A percentile compares a stretch with the other conserved stretches of the same genome.
Conservation (phyloP, 176 grass and related monocot genomes). For the Juncus effusus region DNA sequence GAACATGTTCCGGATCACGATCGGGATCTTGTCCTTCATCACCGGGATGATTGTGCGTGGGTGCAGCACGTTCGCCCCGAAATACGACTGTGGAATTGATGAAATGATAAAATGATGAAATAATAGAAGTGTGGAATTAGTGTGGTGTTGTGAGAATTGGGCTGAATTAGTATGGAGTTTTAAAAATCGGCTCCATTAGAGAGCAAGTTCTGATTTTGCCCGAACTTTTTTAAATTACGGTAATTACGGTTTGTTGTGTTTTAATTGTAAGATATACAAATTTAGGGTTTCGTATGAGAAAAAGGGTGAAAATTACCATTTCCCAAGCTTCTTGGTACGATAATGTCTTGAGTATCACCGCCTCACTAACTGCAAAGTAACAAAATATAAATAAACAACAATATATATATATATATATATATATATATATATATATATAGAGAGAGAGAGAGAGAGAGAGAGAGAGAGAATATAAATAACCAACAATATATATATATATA, state of each 20-base stretch:
- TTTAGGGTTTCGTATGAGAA: not conserved
- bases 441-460: not conserved
- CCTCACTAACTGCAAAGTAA: slow-evolving; percentile 73
- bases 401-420: no score
- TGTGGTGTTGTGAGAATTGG: not conserved
- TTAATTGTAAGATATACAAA: no score
- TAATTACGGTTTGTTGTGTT: no score
- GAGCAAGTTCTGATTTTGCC: not conserved
- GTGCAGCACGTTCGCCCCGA: slow-evolving; percentile 96
- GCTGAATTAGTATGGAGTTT: not conserved
- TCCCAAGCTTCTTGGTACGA: slow-evolving; percentile 99
- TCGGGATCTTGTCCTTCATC: slow-evolving; percentile 89
- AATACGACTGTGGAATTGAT: slow-evolving; percentile 61
- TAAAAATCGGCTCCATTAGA: not conserved
- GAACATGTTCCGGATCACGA: slow-evolving; percentile 94
- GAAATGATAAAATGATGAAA: slow-evolving; percentile 18
- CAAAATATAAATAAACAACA: slow-evolving; percentile 11
- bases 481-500: not conserved
- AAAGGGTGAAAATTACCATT: slow-evolving; percentile 64
- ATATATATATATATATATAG: no score
- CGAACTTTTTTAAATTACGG: not conserved
- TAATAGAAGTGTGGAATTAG: not conserved
- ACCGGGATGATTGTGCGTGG: slow-evolving; percentile 98
- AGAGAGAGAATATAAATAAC: slow-evolving; percentile 10
- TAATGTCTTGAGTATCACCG: slow-evolving; percentile 86